Conservation (phyloP, 2,329 filamentous ascomycete species). For the Fusarium mangiferae region DNA sequence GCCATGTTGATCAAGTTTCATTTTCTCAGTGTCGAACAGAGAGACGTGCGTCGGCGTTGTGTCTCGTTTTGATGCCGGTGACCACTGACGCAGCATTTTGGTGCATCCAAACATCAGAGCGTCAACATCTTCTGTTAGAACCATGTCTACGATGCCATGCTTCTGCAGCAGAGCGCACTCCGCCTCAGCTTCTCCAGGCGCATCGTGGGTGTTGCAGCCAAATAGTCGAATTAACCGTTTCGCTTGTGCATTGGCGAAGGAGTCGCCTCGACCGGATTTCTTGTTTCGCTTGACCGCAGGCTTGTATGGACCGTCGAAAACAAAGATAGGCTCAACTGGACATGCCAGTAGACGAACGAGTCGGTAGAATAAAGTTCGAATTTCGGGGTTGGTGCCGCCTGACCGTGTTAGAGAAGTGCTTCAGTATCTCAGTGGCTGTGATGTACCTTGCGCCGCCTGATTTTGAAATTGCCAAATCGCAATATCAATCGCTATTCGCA, state of each 20-base stretch:
- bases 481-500: conserved; percentile 91
- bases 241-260: conserved; percentile 77
- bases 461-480: conserved; percentile 98
- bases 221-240: conserved; percentile 88
- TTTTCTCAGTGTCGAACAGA: conserved; percentile 74
- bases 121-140: conserved; percentile 96
- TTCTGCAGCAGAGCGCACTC: conserved; percentile 90
- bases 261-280: conserved; percentile 71
- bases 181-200: conserved; percentile 94
- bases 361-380: conserved; percentile 93
- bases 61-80: conserved; percentile 72
- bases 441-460: conserved; percentile 77
- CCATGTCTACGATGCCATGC: conserved; percentile 87
- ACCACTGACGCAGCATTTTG: conserved; percentile 83
- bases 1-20: conserved; percentile 61
- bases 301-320: conserved; percentile 89
- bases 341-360: conserved; percentile 79
- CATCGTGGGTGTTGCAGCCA: conserved; percentile 84
- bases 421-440: not conserved
- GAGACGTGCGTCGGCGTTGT: conserved; percentile 86
- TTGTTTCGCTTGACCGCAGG: conserved; percentile 91
- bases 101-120: conserved; percentile 96
- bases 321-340: conserved; percentile 87
- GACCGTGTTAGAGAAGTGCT: conserved; percentile 7
- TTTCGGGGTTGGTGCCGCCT: conserved; percentile 88